Percentiles rank a stretch among this genome's conserved stretches.
Evolutionary conservation across 495 filamentous ascomycete genomes (phyloP).

Genomic region (Aspergillus sclerotiicarbonarius): DNA sequence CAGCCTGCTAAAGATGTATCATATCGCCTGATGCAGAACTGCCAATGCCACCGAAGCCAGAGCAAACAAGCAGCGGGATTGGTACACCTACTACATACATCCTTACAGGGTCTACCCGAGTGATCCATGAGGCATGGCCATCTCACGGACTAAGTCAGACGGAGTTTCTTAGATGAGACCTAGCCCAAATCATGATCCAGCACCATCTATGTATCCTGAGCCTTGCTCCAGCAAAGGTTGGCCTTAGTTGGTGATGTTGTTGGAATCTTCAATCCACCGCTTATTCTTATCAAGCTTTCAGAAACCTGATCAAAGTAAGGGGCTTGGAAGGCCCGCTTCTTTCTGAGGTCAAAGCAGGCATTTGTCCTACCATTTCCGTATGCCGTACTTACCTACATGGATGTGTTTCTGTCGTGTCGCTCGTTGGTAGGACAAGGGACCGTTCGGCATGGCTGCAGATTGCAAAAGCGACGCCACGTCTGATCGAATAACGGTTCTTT

Average conservation of each 20-base stretch:
- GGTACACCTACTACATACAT: neutral
- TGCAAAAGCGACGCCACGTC: too few species aligned
- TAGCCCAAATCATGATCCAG: too few species aligned
- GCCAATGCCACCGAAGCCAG: neutral
- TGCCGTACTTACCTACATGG: neutral
- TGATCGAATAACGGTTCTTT: too few species aligned
- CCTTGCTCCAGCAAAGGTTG: neutral
- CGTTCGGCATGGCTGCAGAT: too few species aligned
- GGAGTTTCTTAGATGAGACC: neutral
- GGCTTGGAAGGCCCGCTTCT: neutral
- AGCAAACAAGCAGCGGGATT: neutral
- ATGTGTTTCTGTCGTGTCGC: too few species aligned
- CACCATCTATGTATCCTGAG: neutral
- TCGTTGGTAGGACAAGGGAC: too few species aligned
- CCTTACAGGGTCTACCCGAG: neutral
- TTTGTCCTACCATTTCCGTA: neutral
- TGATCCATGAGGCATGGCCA: neutral
- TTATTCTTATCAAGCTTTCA: neutral
- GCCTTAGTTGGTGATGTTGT: neutral
- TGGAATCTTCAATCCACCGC: neutral
- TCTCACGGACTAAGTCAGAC: neutral
- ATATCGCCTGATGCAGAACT: neutral
- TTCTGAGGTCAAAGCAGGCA: neutral
- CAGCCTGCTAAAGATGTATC: neutral
- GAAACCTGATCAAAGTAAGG: neutral